phyloP scores from a whole-genome alignment of 2,329 filamentous ascomycete species.

The Setomelanomma holmii region DNA sequence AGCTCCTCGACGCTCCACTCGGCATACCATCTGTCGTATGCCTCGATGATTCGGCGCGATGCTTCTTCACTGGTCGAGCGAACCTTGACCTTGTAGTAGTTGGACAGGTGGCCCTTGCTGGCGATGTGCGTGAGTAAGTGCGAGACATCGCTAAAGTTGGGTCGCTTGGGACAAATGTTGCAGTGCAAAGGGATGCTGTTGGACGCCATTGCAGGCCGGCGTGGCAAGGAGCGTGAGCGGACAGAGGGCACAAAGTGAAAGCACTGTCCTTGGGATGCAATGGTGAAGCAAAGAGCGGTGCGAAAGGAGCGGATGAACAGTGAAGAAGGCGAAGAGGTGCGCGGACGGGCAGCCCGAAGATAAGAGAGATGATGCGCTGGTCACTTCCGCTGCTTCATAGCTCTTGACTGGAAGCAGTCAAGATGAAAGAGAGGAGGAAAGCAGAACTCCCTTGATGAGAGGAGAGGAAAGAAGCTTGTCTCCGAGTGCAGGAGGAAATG shows the following conservation, averaged over 20 bases:
- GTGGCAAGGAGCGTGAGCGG: constrained; percentile 36
- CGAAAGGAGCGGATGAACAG: constrained; percentile 47
- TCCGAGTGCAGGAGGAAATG: constrained; percentile 31
- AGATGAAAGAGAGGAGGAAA: constrained; percentile 21
- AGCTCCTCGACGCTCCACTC: constrained; percentile 73
- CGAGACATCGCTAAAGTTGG: constrained; percentile 86
- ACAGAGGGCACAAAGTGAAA: constrained; percentile 27
- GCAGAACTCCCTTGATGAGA: constrained; percentile 16
- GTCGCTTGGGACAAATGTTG: constrained; percentile 80
- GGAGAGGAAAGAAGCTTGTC: constrained; percentile 31
- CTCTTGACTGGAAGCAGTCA: constrained; percentile 22
- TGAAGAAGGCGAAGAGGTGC: constrained; percentile 42
- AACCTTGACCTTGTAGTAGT: constrained; percentile 82
- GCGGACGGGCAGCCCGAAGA: constrained; percentile 30
- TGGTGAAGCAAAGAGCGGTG: constrained; percentile 29
- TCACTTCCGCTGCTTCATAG: constrained; percentile 31
- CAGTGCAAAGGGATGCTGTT: constrained; percentile 73
- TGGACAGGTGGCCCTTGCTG: constrained; percentile 89
- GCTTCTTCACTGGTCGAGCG: constrained; percentile 70
- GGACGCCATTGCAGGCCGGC: constrained; percentile 45
- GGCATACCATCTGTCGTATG: constrained; percentile 81
- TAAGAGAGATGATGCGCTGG: constrained; percentile 29
- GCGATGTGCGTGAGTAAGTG: constrained; percentile 91
- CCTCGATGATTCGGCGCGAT: constrained; percentile 68
- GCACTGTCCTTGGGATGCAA: constrained; percentile 37